A percentile compares a stretch with the other conserved stretches of the same genome.
Conservation (phyloP, 108 stramenopile genomes). For the Skeletonema tropicum region DNA sequence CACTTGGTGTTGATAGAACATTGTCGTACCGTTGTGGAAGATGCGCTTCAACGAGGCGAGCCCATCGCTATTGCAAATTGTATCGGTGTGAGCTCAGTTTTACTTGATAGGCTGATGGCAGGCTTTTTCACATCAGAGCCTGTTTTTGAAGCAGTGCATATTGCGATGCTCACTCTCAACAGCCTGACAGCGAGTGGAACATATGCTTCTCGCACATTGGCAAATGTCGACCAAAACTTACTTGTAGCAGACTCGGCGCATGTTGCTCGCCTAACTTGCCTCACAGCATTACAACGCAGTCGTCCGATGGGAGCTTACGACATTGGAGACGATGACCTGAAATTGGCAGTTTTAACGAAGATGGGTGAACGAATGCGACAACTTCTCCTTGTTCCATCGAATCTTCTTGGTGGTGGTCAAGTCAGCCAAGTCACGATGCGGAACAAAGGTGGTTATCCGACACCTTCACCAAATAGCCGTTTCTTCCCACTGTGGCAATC, state of each 20-base stretch:
- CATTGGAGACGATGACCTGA: conserved; percentile 68
- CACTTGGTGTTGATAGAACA: conserved; percentile 81
- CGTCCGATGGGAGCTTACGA: conserved; percentile 64
- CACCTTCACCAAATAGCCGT: conserved; percentile 57
- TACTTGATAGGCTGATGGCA: conserved; percentile 75
- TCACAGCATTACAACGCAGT: conserved; percentile 66
- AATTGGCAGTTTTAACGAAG: conserved; percentile 57
- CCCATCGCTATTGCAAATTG: conserved; percentile 76
- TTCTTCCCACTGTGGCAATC: conserved; percentile 80
- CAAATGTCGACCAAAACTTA: conserved; percentile 63
- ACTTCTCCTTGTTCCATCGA: conserved; percentile 74
- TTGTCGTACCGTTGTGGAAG: conserved; percentile 67
- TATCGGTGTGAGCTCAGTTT: conserved; percentile 75
- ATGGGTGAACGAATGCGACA: conserved; percentile 59
- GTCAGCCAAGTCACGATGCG: conserved; percentile 14
- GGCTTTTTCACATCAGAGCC: conserved; percentile 82
- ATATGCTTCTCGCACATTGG: conserved; percentile 57
- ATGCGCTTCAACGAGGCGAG: conserved; percentile 79
- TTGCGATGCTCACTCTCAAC: conserved; percentile 58
- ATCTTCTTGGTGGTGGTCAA: conserved; percentile 40
- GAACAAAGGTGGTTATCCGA: conserved; percentile 45
- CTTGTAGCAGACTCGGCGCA: conserved; percentile 80
- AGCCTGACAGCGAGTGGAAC: conserved; percentile 64
- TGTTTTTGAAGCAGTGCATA: conserved; percentile 61
- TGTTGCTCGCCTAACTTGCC: conserved; percentile 69